Base-by-base conservation (phyloP, 2,329 filamentous ascomycete genomes). In the Teratosphaeria nubilosa region DNA sequence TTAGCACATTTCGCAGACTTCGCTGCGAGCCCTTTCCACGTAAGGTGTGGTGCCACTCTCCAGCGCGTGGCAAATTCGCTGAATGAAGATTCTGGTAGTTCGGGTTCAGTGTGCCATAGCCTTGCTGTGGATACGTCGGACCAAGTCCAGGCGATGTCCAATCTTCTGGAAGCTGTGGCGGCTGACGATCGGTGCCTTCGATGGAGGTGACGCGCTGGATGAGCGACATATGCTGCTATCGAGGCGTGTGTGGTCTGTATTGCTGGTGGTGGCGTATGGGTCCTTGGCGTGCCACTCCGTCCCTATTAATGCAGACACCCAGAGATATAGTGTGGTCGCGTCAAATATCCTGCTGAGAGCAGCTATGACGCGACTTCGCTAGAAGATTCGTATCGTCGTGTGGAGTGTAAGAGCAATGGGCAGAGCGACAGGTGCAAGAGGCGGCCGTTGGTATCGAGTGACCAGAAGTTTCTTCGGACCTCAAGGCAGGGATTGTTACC, bases 201-300 rank as follows among this genome's bases (percentile, higher is more conserved):
- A 77, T 72, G 55, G 73, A 72, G 53, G 76, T 76, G 58, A 80
- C 77, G 67, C 79, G 78, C 67, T 80, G 78, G 59, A 78, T 72
- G 56, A 81, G 71, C 66, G 78, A 80, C 78, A 81, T 80, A 57
- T 45, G 30, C 53, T 45, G 37, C 41, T 48, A 48, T 48, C 37
- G 37, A 11, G 37, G 16, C 6, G 34, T 41, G 53, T 34, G 32
- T 30, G 53, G 10, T 6, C 16, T 34, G 30, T 24, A 22, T 14
- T 54, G 37, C 37, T 55, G 10, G 24, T 25, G 51, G 22, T 30
- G 51, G 20, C 16, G 34, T 37, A 13, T 37, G 13, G 24, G 24
- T 25, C 16, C 41, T 22, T 48, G 41, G 16, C 20, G 9, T 22
- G 41, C 41, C n/a, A 48, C 41, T 24, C 13, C 7, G 41, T 20